Evolutionary conservation across 805 yeast species (phyloP).

Genomic region (Yamadazyma nakazawae): DNA sequence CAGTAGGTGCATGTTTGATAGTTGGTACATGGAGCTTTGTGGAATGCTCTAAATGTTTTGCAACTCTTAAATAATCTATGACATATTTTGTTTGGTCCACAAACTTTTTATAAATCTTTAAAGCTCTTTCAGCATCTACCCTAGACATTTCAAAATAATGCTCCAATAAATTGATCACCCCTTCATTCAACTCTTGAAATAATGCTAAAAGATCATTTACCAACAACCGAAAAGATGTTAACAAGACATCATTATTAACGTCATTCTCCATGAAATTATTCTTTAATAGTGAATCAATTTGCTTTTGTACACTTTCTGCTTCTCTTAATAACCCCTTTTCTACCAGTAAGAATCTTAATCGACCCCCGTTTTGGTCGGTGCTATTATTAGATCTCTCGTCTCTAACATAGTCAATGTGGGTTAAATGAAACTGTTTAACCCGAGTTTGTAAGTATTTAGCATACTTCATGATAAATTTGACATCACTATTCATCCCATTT

Average conservation of each 20-base stretch:
- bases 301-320: constrained; percentile 79
- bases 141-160: constrained; percentile 92
- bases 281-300: constrained; percentile 69
- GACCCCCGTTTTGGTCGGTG: constrained; percentile 50
- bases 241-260: constrained; percentile 75
- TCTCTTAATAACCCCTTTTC: constrained; percentile 82
- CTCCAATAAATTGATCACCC: constrained; percentile 89
- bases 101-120: constrained; percentile 78
- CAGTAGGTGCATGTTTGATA: constrained; percentile 95
- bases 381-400: constrained; percentile 52
- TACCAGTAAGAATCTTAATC: constrained; percentile 61
- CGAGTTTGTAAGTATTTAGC: constrained; percentile 66
- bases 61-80: constrained; percentile 81
- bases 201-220: constrained; percentile 86
- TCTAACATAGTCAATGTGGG: constrained; percentile 74
- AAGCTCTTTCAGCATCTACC: constrained; percentile 81
- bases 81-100: constrained; percentile 85
- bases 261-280: constrained; percentile 79
- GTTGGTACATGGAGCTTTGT: constrained; percentile 93
- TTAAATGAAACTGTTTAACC: constrained; percentile 62
- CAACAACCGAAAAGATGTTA: constrained; percentile 81
- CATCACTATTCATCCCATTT: constrained; percentile 40
- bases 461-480: constrained; percentile 60
- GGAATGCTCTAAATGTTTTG: constrained; percentile 81
- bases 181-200: constrained; percentile 91